A percentile compares a stretch with the other conserved stretches of the same genome.
These are phyloP conservation scores for Debaryomyces singareniensis DNA, from an alignment of 1,139 yeast species.

Conservation along the genomic window DNA sequence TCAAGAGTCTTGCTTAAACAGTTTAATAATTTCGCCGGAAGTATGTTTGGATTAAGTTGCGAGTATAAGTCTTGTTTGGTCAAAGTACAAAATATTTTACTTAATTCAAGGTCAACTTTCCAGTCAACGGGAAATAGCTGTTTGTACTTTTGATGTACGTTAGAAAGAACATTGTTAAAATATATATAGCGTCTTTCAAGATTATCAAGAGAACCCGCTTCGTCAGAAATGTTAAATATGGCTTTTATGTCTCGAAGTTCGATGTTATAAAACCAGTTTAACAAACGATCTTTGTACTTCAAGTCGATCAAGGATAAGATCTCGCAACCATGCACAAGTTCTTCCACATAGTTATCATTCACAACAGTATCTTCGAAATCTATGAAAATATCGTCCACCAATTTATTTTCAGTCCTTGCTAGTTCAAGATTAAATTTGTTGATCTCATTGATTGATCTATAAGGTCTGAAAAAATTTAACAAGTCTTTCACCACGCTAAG, in stretches of 20 bases:
- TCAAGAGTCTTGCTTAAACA: slow-evolving; percentile 41
- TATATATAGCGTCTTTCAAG: slow-evolving; percentile 74
- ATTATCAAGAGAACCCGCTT: slow-evolving; percentile 91
- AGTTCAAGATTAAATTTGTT: slow-evolving; percentile 63
- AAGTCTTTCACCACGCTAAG: slow-evolving; percentile 77
- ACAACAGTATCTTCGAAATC: slow-evolving; percentile 55
- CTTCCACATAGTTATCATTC: slow-evolving; percentile 15
- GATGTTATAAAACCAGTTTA: slow-evolving; percentile 68
- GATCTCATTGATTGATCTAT: slow-evolving; percentile 78
- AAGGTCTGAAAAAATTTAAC: slow-evolving; percentile 69
- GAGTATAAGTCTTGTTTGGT: slow-evolving; percentile 60
- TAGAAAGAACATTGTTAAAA: slow-evolving; percentile 63
- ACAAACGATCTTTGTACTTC: slow-evolving; percentile 53
- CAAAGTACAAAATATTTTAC: slow-evolving; percentile 57
- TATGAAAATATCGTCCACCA: slow-evolving; percentile 66
- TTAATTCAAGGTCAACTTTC: slow-evolving; percentile 60
- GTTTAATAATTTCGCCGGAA: slow-evolving; percentile 54
- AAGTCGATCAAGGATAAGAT: slow-evolving; percentile 64
- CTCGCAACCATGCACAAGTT: slow-evolving; percentile 58
- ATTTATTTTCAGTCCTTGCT: slow-evolving; percentile 54
- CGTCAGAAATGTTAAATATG: slow-evolving; percentile 74
- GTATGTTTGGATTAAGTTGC: slow-evolving; percentile 22
- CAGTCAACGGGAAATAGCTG: slow-evolving; percentile 63
- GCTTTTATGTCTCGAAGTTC: slow-evolving; percentile 68
- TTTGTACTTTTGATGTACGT: slow-evolving; percentile 48